Conservation (phyloP, 1,139 yeast genomes). For the Nakaseomyces bracarensis region DNA sequence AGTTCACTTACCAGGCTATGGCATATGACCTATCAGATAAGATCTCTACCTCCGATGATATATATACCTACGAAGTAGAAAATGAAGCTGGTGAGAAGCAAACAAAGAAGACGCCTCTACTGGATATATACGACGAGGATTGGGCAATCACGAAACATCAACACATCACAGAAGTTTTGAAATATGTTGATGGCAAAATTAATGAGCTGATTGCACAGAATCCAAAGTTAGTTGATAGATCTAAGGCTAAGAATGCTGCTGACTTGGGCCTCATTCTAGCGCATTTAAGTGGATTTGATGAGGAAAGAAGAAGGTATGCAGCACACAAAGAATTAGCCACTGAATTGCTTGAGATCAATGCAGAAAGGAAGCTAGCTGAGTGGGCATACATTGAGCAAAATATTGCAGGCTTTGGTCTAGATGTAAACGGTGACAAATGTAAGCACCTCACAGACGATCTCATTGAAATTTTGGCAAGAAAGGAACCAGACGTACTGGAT, state of each 20-base stretch:
- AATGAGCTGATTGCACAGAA: conserved; percentile 64
- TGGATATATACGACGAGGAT: conserved; percentile 57
- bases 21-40: conserved; percentile 56
- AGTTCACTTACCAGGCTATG: conserved; percentile 91
- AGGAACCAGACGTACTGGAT: conserved; percentile 47
- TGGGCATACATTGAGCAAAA: conserved; percentile 69
- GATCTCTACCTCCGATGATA: conserved; percentile 39
- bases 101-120: conserved; percentile 39
- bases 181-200: conserved; percentile 50
- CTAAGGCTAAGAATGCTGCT: conserved; percentile 50
- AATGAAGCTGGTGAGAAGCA: conserved; percentile 51
- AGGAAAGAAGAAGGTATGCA: conserved; percentile 52
- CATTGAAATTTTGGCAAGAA: conserved; percentile 48
- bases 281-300: conserved; percentile 58
- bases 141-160: conserved; percentile 69
- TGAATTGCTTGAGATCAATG: conserved; percentile 46
- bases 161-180: conserved; percentile 73
- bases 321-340: conserved; percentile 55
- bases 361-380: conserved; percentile 48
- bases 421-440: conserved; percentile 59
- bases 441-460: conserved; percentile 61
- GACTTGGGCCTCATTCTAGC: conserved; percentile 62
- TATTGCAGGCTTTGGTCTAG: conserved; percentile 64
- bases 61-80: conserved; percentile 54
- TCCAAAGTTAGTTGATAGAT: conserved; percentile 58